Evolutionary conservation across 2,329 filamentous ascomycete species (phyloP).

Genomic region (Aspergillus amoenus): DNA sequence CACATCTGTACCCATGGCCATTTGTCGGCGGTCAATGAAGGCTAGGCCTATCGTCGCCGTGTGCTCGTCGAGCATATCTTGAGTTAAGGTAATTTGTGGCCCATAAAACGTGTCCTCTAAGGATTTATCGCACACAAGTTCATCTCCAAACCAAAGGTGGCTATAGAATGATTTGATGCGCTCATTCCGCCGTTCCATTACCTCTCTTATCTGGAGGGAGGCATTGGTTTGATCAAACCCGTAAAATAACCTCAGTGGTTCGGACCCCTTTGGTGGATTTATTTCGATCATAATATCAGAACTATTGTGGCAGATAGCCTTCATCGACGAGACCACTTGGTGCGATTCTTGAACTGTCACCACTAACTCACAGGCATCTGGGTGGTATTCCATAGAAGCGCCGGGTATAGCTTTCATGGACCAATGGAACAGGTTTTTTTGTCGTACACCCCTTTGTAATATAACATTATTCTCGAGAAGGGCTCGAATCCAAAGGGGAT

Average conservation of each 20-base stretch:
- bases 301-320: conserved; percentile 10
- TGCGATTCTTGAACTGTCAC: background rate
- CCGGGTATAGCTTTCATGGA: conserved; percentile 6
- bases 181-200: conserved; percentile 90
- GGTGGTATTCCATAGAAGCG: background rate
- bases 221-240: conserved; percentile 86
- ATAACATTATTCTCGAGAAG: conserved; percentile 9
- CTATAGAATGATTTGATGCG: conserved; percentile 98
- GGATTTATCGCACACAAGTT: conserved; percentile 68
- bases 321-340: background rate
- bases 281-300: conserved; percentile 12
- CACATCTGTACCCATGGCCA: conserved; percentile 2
- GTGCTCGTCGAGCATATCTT: conserved; percentile 66
- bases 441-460: conserved; percentile 4
- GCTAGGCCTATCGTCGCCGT: conserved; percentile 9
- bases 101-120: conserved; percentile 81
- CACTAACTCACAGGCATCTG: conserved; percentile 5
- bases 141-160: conserved; percentile 88
- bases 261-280: background rate
- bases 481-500: conserved; percentile 14
- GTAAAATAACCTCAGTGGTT: conserved; percentile 75
- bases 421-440: conserved; percentile 14
- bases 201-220: conserved; percentile 86
- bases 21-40: conserved; percentile 10
- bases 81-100: conserved; percentile 16